Evolutionary conservation across 1,284 basidiomycete species (phyloP), one percentile per base, ranked within the genome.

Genomic region (Fomitiporia mediterranea): DNA sequence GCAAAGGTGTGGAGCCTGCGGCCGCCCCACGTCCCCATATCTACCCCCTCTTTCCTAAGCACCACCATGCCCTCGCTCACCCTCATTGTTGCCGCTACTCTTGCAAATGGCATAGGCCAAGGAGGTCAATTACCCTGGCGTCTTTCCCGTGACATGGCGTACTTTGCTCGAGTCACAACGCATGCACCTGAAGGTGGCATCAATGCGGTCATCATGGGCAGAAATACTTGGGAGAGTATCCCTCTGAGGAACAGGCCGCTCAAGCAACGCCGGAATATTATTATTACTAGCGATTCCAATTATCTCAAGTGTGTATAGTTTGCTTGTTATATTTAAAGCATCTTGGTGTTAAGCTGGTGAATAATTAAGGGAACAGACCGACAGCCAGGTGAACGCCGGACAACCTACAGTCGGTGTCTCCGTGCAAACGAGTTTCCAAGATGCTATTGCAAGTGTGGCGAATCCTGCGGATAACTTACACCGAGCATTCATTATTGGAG

Each of bases 201-300:
- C 57, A 99, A 99, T 70, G 85, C 83, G 1, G 87, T 98, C 35
- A 75, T 99, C 57, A 99, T 99, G 97, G 97, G 97, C 4, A 79
- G 95, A 48, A 95, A 93, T 66, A 98, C 94, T 17, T 99, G 97
- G 97, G 92, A 97, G 70, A 93, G 91, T 68, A 99, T 99, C 58
- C 96, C 97, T n/a, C 63, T 68, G 5, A 91, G 85, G 69, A 93
- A 91, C 72, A 81, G 91, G 60, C 97, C 97, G 2, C 76, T 99
- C 25, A 76, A 80, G 42, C 81, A 80, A 30, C 77, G 97, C 38
- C 62, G 82, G 59, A 99, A 99, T 68, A 70, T 96, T 13, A 84
- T 99, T 34, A 75, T 98, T 34, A 93, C 85, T 62, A 76, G 82
- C 28, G 83, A 87, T 63, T 50, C 67, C 5, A 70, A 76, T 27